Conservation (phyloP, 306 rosid species). For the Gillenia trifoliata region DNA sequence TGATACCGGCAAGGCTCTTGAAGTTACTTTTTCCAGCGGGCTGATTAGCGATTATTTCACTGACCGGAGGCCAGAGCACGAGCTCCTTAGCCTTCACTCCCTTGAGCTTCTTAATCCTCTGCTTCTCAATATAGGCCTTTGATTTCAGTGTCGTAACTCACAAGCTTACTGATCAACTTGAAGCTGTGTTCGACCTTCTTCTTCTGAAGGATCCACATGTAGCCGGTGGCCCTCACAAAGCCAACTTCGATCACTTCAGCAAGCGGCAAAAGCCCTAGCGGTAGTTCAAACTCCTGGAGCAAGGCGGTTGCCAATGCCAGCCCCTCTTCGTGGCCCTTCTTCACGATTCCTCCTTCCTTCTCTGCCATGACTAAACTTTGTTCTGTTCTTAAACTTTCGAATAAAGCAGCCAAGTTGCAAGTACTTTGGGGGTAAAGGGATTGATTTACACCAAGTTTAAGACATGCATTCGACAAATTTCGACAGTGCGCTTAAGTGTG, state of each 20-base stretch:
- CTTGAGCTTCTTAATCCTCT: conserved; percentile 61
- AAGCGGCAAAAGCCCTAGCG: conserved; percentile 63
- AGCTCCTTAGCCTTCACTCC: conserved; percentile 87
- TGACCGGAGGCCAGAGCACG: conserved; percentile 83
- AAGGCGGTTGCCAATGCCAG: conserved; percentile 39
- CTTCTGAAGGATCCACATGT: conserved; percentile 67
- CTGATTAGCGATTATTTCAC: conserved; percentile 51
- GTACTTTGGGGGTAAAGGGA: background rate
- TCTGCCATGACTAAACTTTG: conserved; percentile 37
- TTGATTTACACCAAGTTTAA: background rate
- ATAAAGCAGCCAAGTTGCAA: background rate
- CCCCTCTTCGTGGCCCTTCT: conserved; percentile 62
- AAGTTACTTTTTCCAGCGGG: conserved; percentile 62
- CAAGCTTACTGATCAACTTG: conserved; percentile 57
- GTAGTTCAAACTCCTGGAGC: conserved; percentile 59
- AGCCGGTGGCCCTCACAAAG: conserved; percentile 50
- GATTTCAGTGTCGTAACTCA: conserved; percentile 59
- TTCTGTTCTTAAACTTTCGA: background rate
- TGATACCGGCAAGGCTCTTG: conserved; percentile 86
- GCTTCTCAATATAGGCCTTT: conserved; percentile 45
- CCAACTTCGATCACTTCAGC: conserved; percentile 63
- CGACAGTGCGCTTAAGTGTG: no score
- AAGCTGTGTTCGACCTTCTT: conserved; percentile 80
- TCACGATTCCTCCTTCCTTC: conserved; percentile 66
- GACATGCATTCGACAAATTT: background rate